phyloP scores from a whole-genome alignment of 1,284 basidiomycete genomes.

The Malassezia vespertilionis region DNA sequence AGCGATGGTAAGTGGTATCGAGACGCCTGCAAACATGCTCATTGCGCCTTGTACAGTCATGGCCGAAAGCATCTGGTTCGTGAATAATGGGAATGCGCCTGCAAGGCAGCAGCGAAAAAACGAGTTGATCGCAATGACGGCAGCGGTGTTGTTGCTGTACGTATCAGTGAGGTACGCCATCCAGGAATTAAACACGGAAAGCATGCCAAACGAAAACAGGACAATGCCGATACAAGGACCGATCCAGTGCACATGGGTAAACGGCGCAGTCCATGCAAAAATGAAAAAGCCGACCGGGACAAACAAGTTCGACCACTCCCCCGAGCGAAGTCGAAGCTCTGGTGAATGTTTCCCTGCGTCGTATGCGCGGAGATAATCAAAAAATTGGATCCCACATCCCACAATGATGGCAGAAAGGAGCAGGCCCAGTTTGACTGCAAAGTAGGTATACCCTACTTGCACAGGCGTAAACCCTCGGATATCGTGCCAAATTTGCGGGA shows the following conservation, averaged over 20 bases:
- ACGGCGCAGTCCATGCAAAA: constrained; percentile 22
- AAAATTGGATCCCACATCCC: constrained; percentile 14
- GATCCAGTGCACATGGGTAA: constrained; percentile 18
- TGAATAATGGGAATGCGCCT: constrained; percentile 21
- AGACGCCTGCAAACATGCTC: constrained; percentile 18
- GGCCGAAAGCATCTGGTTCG: constrained; percentile 13
- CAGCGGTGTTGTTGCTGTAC: constrained; percentile 17
- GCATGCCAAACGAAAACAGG: constrained; percentile 19
- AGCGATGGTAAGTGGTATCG: constrained; percentile 13
- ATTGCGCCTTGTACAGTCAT: constrained; percentile 23
- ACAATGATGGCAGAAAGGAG: constrained; percentile 4
- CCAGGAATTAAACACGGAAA: constrained; percentile 18
- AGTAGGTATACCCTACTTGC: constrained; percentile 16
- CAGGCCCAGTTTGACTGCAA: constrained; percentile 16
- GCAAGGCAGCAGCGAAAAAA: constrained; percentile 16
- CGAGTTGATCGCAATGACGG: constrained; percentile 17
- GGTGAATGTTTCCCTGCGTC: constrained; percentile 12
- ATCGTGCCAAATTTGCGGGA: constrained; percentile 18
- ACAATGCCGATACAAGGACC: constrained; percentile 15
- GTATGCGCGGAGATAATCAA: constrained; percentile 4
- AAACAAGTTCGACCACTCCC: constrained; percentile 15
- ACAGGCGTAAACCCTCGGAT: constrained; percentile 13
- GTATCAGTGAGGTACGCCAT: constrained; percentile 20
- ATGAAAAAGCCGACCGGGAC: constrained; percentile 21
- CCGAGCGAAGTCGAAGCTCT: constrained; percentile 17